Evolutionary conservation across 2,329 filamentous ascomycete species (phyloP).

Genomic region (Botryosphaeria dothidea): DNA sequence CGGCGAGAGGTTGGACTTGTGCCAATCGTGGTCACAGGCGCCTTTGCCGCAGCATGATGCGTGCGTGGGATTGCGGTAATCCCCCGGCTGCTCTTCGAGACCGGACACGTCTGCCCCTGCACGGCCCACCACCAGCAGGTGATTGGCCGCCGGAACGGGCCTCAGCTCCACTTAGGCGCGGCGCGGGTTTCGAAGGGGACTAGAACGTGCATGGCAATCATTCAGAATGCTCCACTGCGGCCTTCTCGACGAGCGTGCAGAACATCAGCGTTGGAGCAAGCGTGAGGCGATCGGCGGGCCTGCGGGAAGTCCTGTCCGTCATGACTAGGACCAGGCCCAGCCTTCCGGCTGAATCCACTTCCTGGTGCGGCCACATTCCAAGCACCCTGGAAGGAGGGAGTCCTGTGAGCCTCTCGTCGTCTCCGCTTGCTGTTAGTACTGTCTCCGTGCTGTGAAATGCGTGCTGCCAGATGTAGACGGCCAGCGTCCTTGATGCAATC

Average conservation of each 20-base stretch:
- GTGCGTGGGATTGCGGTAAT: neutral
- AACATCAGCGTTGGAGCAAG: neutral
- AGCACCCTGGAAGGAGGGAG: neutral
- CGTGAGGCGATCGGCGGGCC: neutral
- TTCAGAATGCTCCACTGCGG: neutral
- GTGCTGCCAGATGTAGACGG: neutral
- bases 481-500: neutral
- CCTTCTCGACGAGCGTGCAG: neutral
- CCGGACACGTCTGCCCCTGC: neutral
- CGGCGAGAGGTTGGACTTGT: neutral
- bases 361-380: neutral
- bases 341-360: neutral
- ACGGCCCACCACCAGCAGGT: neutral
- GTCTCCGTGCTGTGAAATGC: neutral
- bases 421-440: neutral
- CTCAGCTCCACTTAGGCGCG: neutral
- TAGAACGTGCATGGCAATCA: neutral
- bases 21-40: slow-evolving; percentile 8
- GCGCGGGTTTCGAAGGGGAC: neutral
- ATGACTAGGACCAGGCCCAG: neutral
- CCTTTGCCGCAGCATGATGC: neutral
- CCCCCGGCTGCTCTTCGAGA: neutral
- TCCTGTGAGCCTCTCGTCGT: neutral
- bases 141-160: slow-evolving; percentile 9
- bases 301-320: neutral